A percentile compares a stretch with the other conserved stretches of the same genome.
These are phyloP conservation scores for Coemansia sp. DNA, from an alignment of 192 early-diverging fungal species.

Conservation along the genomic window DNA sequence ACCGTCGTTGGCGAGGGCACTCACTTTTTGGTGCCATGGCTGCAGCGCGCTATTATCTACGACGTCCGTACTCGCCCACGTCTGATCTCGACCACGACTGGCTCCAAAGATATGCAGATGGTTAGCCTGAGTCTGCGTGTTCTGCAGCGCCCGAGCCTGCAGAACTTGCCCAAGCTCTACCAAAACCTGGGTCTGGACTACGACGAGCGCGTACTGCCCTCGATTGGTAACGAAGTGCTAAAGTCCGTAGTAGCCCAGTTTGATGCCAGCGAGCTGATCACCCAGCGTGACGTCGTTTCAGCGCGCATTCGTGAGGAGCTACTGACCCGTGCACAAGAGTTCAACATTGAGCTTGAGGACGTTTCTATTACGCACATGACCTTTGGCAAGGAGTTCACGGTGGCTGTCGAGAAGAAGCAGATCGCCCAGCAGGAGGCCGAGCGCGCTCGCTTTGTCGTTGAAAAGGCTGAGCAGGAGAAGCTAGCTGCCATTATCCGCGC, in stretches of 20 bases:
- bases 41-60: constrained; percentile 84
- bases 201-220: constrained; percentile 95
- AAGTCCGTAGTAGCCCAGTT: constrained; percentile 98
- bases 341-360: constrained; percentile 94
- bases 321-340: constrained; percentile 88
- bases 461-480: constrained; percentile 98
- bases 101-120: constrained; percentile 99
- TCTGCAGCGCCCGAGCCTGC: constrained; percentile 81
- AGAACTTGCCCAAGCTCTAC: constrained; percentile 79
- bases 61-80: constrained; percentile 95
- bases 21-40: constrained; percentile 97
- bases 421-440: constrained; percentile 99
- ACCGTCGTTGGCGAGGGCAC: constrained; percentile 87
- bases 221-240: constrained; percentile 98
- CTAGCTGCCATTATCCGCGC: constrained; percentile 94
- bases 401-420: constrained; percentile 97
- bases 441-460: constrained; percentile 96
- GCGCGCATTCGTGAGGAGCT: constrained; percentile 91
- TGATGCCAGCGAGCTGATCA: constrained; percentile 96
- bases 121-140: constrained; percentile 92
- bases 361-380: constrained; percentile 99
- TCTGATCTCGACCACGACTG: constrained; percentile 98
- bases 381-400: constrained; percentile 98
- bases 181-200: constrained; percentile 92
- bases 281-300: constrained; percentile 95